Base-by-base conservation (phyloP, 176 grass and related monocot species). In the Luzula sylvatica region DNA sequence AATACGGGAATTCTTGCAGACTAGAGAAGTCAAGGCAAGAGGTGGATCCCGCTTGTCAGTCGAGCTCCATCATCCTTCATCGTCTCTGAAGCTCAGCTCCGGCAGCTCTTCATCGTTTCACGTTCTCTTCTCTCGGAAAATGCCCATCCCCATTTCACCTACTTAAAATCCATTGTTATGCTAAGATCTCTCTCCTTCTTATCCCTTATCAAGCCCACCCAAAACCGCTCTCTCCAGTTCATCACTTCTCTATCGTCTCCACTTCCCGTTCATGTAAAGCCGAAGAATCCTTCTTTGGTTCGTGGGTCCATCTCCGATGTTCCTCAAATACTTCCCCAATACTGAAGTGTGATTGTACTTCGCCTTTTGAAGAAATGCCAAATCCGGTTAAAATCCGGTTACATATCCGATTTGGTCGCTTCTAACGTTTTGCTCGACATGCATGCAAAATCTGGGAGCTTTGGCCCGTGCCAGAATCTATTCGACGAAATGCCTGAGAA, bases 401-500 rank as follows among this genome's bases (percentile, higher is more conserved):
- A 76, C 15, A 54, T 46, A 11, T 60, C 74, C n/a, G 71, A 88
- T 15, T 41, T 80, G 24, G 67, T 95, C 15, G 64, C 88, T 1
- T 76, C 57, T 47, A 95, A 88, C 49, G 80, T 95, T 61, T 67
- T 95, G 58, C 58, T 86, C 16, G 80, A 95, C 56, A 71, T 82
- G 26, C 88, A 95, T 45, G 67, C 66, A 8, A 95, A 95, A 67
- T 52, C 65, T 12, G 84, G 77, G 21, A 65, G 42, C 14, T 46
- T 95, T 26, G 59, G 3, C 3, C 46, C 42, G 4, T 75, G 77
- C 3, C 53, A 35, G 18, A 70, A 71, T 11, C 38, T 95, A 71
- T 88, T 95, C 23, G 80, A 86, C 58, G 90, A 79, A 95, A 95
- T 88, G 90, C 67, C 74, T 0, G 49, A 76, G 27, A 82, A 70